Percentiles rank a stretch among this genome's conserved stretches.
Evolutionary conservation across 2,329 filamentous ascomycete genomes (phyloP).

Genomic region (Chaetomium sp.): DNA sequence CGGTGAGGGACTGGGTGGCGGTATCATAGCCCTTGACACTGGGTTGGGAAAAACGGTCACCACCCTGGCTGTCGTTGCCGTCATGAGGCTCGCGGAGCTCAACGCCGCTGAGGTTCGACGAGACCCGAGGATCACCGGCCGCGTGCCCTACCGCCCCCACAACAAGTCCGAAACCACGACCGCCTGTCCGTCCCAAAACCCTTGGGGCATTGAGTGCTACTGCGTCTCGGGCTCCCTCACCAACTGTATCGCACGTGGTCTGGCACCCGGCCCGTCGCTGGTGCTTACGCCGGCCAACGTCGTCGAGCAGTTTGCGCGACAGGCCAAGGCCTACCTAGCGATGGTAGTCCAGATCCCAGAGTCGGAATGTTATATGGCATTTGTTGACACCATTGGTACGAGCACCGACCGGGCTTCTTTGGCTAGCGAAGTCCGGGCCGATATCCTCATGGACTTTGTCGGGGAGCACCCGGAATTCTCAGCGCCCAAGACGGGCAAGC

Average conservation of each 20-base stretch:
- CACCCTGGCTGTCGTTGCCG: slow-evolving; percentile 8
- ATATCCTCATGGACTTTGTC: background rate
- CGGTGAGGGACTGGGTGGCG: background rate
- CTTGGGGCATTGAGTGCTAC: slow-evolving; percentile 10
- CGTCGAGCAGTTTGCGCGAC: slow-evolving; percentile 1
- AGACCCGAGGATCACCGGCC: background rate
- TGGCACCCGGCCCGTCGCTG: slow-evolving; percentile 8
- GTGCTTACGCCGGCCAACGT: slow-evolving; percentile 5
- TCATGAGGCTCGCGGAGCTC: slow-evolving; percentile 11
- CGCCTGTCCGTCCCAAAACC: slow-evolving; percentile 5
- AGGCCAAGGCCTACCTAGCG: slow-evolving; percentile 2
- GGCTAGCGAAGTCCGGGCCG: background rate
- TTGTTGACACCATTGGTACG: background rate
- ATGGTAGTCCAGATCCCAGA: background rate
- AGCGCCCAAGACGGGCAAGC: background rate
- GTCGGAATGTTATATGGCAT: too few species aligned
- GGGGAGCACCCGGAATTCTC: background rate
- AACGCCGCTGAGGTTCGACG: slow-evolving; percentile 3
- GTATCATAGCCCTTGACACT: slow-evolving; percentile 9
- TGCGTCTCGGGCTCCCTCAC: slow-evolving; percentile 6
- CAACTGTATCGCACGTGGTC: background rate
- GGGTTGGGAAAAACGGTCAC: slow-evolving; percentile 10
- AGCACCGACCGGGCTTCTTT: slow-evolving; percentile 1
- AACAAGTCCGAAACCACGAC: background rate
- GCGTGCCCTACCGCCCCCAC: background rate